Evolutionary conservation across 352 stramenopile species (phyloP), one percentile per base, ranked within the genome.

Genomic region (Globisporangium sylvaticum): DNA sequence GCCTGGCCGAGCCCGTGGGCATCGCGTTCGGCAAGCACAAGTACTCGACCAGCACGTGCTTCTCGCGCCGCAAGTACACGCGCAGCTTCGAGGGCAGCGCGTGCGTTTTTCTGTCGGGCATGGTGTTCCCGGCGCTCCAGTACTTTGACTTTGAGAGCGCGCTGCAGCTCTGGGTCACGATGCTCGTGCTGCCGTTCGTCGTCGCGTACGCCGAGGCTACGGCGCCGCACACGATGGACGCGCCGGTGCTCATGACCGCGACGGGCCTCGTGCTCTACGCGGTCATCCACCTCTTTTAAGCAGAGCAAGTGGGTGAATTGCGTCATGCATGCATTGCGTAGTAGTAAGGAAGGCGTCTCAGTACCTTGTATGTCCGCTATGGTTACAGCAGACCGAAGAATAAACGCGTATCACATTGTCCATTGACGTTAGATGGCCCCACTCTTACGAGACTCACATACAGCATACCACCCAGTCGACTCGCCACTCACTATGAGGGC

Each of bases 221-320:
- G 44, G 83, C 88, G 18, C 88, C 88, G 12, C 88, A 96, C 58
- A 94, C 88, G 42, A 94, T 96, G 86, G 88, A 96, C 69, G 84
- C 88, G 44, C 88, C 88, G 1, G 88, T 94, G 64, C 78, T 96
- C 61, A 96, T 96, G 88, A 78, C 74, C 39, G 85, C 80, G n/a
- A 86, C 81, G 20, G 88, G 88, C 3, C 72, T 87, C 54, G 82
- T 94, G 72, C 77, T 96, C 31, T 94, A 92, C 76, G 77, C 77
- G 24, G 81, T 94, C 75, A 93, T 90, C 66, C 80, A 90, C 63
- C 68, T 89, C 56, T 76, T 93, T 66, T 91, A 82, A 70, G n/a
- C 0, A 32, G 29, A 32, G 29, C 29, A 6, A 32, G 29, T 32
- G 8, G 8, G 32, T 31, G 29, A 31, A 4, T 4, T 31, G 29